Evolutionary conservation across 345 rosid species (phyloP).

Genomic region (Microcos paniculata): DNA sequence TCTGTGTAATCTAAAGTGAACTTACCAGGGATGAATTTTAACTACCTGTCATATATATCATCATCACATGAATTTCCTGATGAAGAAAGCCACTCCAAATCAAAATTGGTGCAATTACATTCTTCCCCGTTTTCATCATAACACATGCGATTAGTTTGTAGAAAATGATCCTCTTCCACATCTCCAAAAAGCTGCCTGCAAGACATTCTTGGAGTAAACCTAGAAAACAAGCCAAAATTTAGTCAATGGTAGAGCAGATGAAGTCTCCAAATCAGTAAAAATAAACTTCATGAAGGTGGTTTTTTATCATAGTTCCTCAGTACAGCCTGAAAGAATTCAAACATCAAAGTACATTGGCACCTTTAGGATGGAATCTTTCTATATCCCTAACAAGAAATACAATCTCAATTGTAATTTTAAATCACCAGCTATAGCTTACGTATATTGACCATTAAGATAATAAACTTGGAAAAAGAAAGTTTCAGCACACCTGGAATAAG

Average conservation of each 20-base stretch:
- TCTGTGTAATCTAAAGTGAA: neutral
- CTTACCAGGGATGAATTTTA: neutral
- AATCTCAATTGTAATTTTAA: neutral
- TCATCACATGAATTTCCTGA: constrained; percentile 89
- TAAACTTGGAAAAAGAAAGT: neutral
- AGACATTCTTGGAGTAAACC: constrained; percentile 42
- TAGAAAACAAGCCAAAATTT: constrained; percentile 26
- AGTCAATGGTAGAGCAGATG: constrained; percentile 17
- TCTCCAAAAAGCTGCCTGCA: constrained; percentile 37
- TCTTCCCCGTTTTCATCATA: constrained; percentile 49
- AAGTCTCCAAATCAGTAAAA: constrained; percentile 4
- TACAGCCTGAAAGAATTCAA: neutral
- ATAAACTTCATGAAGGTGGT: neutral
- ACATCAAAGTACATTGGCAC: neutral
- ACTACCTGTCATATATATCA: constrained; percentile 67
- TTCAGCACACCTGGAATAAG: constrained; percentile 52
- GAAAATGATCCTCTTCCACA: constrained; percentile 35
- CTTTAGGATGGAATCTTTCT: neutral
- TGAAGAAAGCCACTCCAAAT: constrained; percentile 87
- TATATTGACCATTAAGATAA: neutral
- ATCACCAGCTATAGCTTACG: neutral
- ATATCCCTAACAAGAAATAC: neutral
- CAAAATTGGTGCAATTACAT: constrained; percentile 66
- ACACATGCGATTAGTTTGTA: constrained; percentile 48
- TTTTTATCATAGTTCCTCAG: neutral